Conservation (phyloP, 345 rosid species). For the Stellera chamaejasme region DNA sequence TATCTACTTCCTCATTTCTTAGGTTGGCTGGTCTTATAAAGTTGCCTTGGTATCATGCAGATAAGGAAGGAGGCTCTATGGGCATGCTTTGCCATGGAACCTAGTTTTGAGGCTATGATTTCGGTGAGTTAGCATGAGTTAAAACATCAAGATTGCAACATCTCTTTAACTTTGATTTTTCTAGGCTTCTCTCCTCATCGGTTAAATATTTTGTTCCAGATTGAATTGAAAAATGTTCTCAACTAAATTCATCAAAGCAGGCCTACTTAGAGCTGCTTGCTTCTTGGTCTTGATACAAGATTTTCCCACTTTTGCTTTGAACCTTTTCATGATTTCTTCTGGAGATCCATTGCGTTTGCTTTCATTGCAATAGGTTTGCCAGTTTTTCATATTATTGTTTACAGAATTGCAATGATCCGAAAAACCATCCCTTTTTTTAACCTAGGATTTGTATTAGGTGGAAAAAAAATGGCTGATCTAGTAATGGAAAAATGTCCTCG, state of each 20-base stretch:
- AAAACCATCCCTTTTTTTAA: no score
- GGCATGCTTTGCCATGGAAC: conserved; percentile 88
- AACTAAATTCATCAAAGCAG: neutral
- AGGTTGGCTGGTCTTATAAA: conserved; percentile 1
- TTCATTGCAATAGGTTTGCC: no score
- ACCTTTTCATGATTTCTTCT: no score
- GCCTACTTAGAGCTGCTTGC: neutral
- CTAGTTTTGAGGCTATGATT: conserved; percentile 73
- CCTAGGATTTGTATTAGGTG: no score
- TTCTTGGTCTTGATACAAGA: neutral
- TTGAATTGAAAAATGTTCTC: neutral
- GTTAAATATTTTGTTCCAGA: neutral
- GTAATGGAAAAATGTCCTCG: no score
- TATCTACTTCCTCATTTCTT: no score
- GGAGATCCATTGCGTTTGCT: no score
- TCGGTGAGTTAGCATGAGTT: conserved; percentile 35
- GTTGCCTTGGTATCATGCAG: conserved; percentile 30
- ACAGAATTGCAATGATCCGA: no score
- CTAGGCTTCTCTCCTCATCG: neutral
- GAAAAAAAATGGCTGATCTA: no score
- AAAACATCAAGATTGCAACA: neutral
- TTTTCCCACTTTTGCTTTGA: conserved; percentile 3
- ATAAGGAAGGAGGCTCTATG: conserved; percentile 87
- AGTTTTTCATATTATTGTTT: no score
- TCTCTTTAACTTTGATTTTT: neutral